phyloP scores from a whole-genome alignment of 140 eudicot species.

The Cichorium intybus region DNA sequence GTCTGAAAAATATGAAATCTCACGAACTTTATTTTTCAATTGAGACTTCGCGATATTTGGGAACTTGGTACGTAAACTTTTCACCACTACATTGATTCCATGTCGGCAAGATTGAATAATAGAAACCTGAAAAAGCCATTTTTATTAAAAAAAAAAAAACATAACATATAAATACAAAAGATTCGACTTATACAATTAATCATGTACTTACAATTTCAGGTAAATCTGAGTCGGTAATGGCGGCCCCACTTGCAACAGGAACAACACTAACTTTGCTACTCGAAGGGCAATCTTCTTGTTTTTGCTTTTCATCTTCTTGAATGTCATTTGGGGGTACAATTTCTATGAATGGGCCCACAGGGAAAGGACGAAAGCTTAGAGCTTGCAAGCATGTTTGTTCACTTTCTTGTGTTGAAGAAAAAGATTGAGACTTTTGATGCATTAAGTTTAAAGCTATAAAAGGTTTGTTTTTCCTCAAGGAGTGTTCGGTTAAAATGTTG shows the following conservation, averaged over 20 bases:
- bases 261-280: slow-evolving; percentile 39
- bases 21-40: slow-evolving; percentile 73
- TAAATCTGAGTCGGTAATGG: slow-evolving; percentile 55
- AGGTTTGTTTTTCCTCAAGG: slow-evolving; percentile 82
- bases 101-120: slow-evolving; percentile 63
- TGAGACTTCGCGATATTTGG: slow-evolving; percentile 57
- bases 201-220: slow-evolving; percentile 60
- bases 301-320: slow-evolving; percentile 38
- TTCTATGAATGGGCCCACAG: slow-evolving; percentile 48
- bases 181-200: background rate
- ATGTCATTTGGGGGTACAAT: slow-evolving; percentile 34
- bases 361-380: slow-evolving; percentile 52
- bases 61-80: slow-evolving; percentile 51
- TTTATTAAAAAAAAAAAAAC: slow-evolving; percentile 3
- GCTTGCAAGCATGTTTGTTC: slow-evolving; percentile 74
- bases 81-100: slow-evolving; percentile 60
- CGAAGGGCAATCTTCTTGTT: slow-evolving; percentile 40
- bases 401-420: slow-evolving; percentile 43
- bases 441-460: slow-evolving; percentile 50
- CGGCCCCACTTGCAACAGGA: slow-evolving; percentile 29
- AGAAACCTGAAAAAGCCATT: slow-evolving; percentile 48
- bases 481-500: slow-evolving; percentile 64
- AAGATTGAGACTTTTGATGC: slow-evolving; percentile 50
- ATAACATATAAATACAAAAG: background rate
- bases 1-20: slow-evolving; percentile 59